Base-by-base conservation (phyloP, 495 filamentous ascomycete species). In the Cenococcum geophilum region DNA sequence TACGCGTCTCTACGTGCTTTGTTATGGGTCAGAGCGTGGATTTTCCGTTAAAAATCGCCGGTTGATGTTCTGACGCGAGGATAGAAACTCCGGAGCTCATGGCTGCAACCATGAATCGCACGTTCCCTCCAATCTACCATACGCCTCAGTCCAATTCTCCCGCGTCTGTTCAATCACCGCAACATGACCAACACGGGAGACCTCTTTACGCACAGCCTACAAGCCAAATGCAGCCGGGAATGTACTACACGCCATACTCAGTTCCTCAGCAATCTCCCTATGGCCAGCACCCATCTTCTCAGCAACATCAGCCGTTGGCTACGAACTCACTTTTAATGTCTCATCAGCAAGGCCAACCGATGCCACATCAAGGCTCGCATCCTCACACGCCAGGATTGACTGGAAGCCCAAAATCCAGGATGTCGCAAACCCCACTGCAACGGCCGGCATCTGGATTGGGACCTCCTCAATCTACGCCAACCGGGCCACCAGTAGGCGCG, bases 141-240 rank as follows among this genome's bases (percentile, higher is more conserved):
- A 96, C 92, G 2, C 91, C 92, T 16, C 91, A 96, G 76, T 96
- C 91, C 25, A 95, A 91, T 74, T 96, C 93, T 22, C 93, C 93
- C 37, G 89, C 89, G n/a, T 96, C 93, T 59, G 91, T 97, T 62
- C 87, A 92, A 57, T 97, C 93, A 18, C 86, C 89, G 5, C 90
- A 92, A 51, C 90, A 95, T 68, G 93, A 98, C 65, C 92, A 90
- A 63, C 89, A 92, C 77, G 79, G 76, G 50, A 80, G 93, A 63
- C 83, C 80, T 63, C 79, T 97, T 63, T 97, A 96, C 73, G 85
- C 82, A 16, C 89, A 90, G 63, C 88, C 89, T 37, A 76, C 88
- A 0, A 85, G 87, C 64, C 88, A 89, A 76, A 76, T 89, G 62
- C 84, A 84, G 51, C 85, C 89, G 59, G 59, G 60, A 6, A 80